Base-by-base conservation (phyloP, 257 asterid species). In the Fraxinus quadrangulata region DNA sequence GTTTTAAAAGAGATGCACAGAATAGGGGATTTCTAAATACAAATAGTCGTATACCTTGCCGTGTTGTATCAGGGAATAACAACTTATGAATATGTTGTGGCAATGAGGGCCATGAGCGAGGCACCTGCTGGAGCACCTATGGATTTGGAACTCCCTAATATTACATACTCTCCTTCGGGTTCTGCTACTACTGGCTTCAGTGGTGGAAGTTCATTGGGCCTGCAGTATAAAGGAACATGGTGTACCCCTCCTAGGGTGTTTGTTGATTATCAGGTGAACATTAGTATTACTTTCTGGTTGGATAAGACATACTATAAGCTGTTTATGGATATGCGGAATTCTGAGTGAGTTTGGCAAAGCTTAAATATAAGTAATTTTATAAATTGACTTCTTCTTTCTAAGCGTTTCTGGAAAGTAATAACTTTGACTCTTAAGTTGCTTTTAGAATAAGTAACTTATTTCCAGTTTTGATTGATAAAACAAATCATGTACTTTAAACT, bases 241-340 rank as follows among this genome's bases (percentile, higher is more conserved):
- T 96, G 99, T 90, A 96, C 99, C 79, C 99, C 99, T 82, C 99
- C 99, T 71, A 84, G 99, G 78, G 97, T 96, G 71, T 93, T 96
- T 78, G 97, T 96, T 28, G 99, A 93, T 82, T 96, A 96, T 81
- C 98, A 96, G 97, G 99, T 96, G 89, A 5, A 26, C 47, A 9
- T 77, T 51, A 39, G 26, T 33, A 17, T 17, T 45, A 42, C 30
- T 26, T 26, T 26, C 33, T 63, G 69, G 36, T 26, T 24, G 8
- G 17, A 63, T 63, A 11, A 63, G 36, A 63, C n/a, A 26, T 63
- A 16, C 14, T 63, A 63, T 16, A 63, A 26, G 69, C 34, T 63
- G 36, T 63, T 24, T 63, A 63, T 63, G 16, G 19, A 24, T 63
- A 63, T 24, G 24, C 16, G 9, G 8, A 63, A 63, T 12, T 61